These are phyloP conservation scores for Moesziomyces aphidis DNA, from an alignment of 1,284 basidiomycete species.

Conservation along the genomic window DNA sequence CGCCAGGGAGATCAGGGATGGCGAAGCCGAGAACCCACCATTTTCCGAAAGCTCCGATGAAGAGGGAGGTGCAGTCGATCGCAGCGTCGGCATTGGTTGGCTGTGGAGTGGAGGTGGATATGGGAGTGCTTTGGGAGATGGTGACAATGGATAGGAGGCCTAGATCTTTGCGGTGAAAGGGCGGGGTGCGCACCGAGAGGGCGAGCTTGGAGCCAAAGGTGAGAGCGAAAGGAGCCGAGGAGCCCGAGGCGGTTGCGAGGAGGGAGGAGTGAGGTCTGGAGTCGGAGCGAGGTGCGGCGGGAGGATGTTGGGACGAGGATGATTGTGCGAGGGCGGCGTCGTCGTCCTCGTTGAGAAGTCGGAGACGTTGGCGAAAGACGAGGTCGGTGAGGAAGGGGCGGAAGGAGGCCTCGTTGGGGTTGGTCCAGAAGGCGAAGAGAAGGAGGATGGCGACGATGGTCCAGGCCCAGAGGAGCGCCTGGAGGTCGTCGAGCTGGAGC, in stretches of 20 bases:
- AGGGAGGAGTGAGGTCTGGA: conserved; percentile 28
- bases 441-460: conserved; percentile 47
- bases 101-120: conserved; percentile 6
- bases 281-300: conserved; percentile 17
- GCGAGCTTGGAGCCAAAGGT: conserved; percentile 74
- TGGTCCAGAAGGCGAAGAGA: conserved; percentile 82
- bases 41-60: conserved; percentile 84
- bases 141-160: conserved; percentile 85
- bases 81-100: conserved; percentile 18
- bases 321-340: neutral
- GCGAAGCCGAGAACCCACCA: conserved; percentile 83
- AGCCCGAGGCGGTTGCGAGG: conserved; percentile 21
- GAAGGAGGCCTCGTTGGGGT: conserved; percentile 91
- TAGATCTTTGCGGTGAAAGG: conserved; percentile 85
- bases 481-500: conserved; percentile 39
- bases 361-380: conserved; percentile 92
- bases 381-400: conserved; percentile 92
- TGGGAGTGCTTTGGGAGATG: conserved; percentile 68
- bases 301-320: conserved; percentile 1
- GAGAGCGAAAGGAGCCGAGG: conserved; percentile 73
- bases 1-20: conserved; percentile 27
- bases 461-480: conserved; percentile 50
- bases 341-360: conserved; percentile 73
- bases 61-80: conserved; percentile 77
- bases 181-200: conserved; percentile 91